A percentile compares a stretch with the other conserved stretches of the same genome.
Evolutionary conservation across 179 eudicot species (phyloP).

Genomic region (Sideroxylon spinosum): DNA sequence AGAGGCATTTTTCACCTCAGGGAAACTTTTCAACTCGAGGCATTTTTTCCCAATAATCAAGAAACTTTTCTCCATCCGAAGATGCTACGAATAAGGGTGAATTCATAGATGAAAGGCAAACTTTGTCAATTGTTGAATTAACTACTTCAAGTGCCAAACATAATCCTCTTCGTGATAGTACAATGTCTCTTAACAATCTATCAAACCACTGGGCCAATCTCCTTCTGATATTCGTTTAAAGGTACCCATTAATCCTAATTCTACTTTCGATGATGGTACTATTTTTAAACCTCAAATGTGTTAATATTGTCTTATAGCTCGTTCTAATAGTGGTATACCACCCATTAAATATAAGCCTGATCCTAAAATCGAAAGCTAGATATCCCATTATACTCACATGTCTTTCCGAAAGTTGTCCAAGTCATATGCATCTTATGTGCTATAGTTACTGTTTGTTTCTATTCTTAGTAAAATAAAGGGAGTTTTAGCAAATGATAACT

Average conservation of each 20-base stretch:
- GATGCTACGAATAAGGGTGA: background rate
- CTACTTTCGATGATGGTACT: no score
- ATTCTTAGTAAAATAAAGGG: background rate
- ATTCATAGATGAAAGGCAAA: no score
- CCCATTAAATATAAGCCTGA: background rate
- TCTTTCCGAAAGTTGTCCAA: background rate
- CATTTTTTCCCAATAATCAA: background rate
- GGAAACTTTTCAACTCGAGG: no score
- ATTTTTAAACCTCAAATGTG: no score
- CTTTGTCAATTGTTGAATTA: background rate
- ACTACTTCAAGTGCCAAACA: no score
- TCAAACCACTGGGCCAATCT: no score
- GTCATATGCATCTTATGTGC: background rate
- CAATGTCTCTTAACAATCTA: background rate
- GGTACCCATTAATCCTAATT: no score
- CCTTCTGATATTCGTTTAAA: no score
- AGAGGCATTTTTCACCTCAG: background rate
- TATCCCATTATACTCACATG: no score
- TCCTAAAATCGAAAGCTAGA: background rate
- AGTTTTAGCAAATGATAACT: background rate
- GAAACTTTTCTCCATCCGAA: background rate
- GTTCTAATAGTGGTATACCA: background rate
- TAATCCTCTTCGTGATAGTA: no score
- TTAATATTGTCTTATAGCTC: background rate
- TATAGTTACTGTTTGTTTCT: background rate